Conservation (phyloP, 1,284 basidiomycete species). For the Boletus holoroseus region DNA sequence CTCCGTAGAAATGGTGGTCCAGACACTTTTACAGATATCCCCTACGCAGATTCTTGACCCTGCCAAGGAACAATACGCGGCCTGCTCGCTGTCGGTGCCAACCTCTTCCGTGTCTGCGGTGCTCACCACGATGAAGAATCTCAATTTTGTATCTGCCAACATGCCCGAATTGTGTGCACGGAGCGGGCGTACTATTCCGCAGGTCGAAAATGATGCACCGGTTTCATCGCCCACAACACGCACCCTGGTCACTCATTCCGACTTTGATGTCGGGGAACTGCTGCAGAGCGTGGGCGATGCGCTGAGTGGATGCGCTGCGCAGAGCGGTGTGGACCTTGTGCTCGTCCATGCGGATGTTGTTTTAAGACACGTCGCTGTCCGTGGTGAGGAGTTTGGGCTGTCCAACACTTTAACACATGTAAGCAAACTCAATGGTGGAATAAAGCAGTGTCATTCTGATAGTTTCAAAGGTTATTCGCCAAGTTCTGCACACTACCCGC, state of each 20-base stretch:
- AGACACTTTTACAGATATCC: conserved; percentile 82
- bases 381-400: conserved; percentile 79
- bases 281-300: conserved; percentile 78
- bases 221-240: conserved; percentile 21
- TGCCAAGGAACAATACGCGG: conserved; percentile 86
- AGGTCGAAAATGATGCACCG: conserved; percentile 15
- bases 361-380: conserved; percentile 78
- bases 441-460: conserved; percentile 15
- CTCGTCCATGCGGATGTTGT: conserved; percentile 83
- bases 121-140: conserved; percentile 82
- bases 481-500: conserved; percentile 65
- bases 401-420: conserved; percentile 81
- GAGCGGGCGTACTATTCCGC: conserved; percentile 15
- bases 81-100: conserved; percentile 79
- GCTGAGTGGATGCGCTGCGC: conserved; percentile 77
- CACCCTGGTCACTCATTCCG: conserved; percentile 24
- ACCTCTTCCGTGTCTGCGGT: conserved; percentile 83
- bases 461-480: conserved; percentile 67
- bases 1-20: conserved; percentile 80
- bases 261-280: conserved; percentile 69
- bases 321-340: conserved; percentile 80
- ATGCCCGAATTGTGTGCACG: conserved; percentile 45
- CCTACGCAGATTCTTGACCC: conserved; percentile 86
- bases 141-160: conserved; percentile 86
- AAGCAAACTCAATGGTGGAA: conserved; percentile 35